These are phyloP conservation scores for Phytophthora brassicae DNA, from an alignment of 352 stramenopile species.

Conservation along the genomic window DNA sequence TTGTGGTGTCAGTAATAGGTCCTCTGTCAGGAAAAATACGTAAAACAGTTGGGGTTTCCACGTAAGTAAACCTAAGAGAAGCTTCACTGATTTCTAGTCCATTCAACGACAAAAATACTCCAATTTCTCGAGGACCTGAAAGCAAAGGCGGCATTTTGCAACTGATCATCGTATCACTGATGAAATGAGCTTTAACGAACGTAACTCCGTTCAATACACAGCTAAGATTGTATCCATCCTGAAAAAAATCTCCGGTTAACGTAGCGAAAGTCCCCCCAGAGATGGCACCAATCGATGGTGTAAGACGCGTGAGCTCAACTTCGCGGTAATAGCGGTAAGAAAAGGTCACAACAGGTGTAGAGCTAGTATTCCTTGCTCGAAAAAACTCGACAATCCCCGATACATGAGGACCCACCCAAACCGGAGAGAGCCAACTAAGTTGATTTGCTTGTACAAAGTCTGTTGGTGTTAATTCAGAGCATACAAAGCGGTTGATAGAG, in stretches of 20 bases:
- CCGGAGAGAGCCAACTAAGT: slow-evolving; percentile 25
- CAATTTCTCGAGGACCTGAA: slow-evolving; percentile 13
- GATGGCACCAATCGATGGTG: slow-evolving; percentile 24
- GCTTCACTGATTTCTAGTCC: slow-evolving; percentile 32
- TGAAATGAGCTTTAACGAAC: slow-evolving; percentile 29
- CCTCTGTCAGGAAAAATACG: slow-evolving; percentile 34
- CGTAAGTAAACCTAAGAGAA: slow-evolving; percentile 29
- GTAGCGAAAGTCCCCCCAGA: slow-evolving; percentile 35
- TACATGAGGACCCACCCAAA: slow-evolving; percentile 14
- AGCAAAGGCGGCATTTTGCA: slow-evolving; percentile 28
- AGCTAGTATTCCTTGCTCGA: neutral
- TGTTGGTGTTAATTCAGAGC: slow-evolving; percentile 19
- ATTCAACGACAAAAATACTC: slow-evolving; percentile 38
- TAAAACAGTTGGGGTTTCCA: slow-evolving; percentile 30
- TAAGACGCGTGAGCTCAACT: slow-evolving; percentile 24
- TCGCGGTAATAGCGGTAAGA: slow-evolving; percentile 39
- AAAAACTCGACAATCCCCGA: slow-evolving; percentile 35
- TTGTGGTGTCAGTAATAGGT: slow-evolving; percentile 26
- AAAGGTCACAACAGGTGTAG: slow-evolving; percentile 17
- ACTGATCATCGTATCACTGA: slow-evolving; percentile 32
- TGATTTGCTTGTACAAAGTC: neutral
- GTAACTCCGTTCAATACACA: slow-evolving; percentile 34
- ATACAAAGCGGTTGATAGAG: slow-evolving; percentile 8
- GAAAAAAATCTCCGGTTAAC: slow-evolving; percentile 38
- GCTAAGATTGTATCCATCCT: slow-evolving; percentile 26